Conservation (phyloP, 805 yeast genomes). For the Suhomyces xylopsoci region DNA sequence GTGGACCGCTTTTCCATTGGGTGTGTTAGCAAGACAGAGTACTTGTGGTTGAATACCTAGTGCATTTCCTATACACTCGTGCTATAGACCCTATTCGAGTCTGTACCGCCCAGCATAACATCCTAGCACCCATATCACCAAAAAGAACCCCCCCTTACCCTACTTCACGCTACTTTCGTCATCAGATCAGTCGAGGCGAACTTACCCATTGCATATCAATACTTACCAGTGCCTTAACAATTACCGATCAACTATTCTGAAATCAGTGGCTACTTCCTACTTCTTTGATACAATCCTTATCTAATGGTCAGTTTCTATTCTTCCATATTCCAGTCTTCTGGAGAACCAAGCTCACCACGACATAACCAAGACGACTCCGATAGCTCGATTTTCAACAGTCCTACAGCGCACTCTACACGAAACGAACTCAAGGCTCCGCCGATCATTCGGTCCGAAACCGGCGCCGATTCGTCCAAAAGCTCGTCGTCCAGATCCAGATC, state of each 20-base stretch:
- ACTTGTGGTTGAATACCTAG: background rate
- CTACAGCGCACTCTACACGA: background rate
- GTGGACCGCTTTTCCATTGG: background rate
- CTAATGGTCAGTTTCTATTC: slow-evolving; percentile 19
- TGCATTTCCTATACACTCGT: background rate
- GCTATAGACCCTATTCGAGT: background rate
- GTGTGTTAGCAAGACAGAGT: background rate
- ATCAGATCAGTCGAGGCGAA: background rate
- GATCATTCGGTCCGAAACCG: slow-evolving; percentile 6
- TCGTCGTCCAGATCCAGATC: slow-evolving; percentile 17
- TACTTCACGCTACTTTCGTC: background rate
- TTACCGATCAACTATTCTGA: no score
- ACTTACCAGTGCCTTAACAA: background rate
- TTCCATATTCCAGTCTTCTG: slow-evolving; percentile 11
- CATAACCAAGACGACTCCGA: background rate
- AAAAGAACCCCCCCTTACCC: background rate
- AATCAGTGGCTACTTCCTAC: no score
- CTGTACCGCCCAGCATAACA: background rate
- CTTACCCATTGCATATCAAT: background rate
- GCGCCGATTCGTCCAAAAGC: slow-evolving; percentile 5
- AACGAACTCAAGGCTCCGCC: slow-evolving; percentile 11
- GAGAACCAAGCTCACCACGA: background rate
- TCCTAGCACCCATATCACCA: no score
- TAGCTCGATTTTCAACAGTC: slow-evolving; percentile 4
- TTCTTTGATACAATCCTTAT: no score